Evolutionary conservation across 495 filamentous ascomycete genomes (phyloP).

Genomic region (Chaetomium tenue): DNA sequence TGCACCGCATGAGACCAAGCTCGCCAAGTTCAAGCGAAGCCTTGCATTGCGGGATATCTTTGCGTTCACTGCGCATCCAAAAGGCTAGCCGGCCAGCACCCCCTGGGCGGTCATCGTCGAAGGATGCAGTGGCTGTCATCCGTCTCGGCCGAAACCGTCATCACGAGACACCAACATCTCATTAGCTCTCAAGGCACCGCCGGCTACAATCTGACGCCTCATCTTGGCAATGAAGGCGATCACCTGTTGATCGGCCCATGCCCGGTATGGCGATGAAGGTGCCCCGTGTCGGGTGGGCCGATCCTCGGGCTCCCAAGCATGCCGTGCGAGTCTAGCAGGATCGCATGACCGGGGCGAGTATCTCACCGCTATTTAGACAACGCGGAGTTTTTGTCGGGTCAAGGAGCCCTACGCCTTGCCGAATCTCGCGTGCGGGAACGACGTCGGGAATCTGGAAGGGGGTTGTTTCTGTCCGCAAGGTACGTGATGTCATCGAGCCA

Average conservation of each 20-base stretch:
- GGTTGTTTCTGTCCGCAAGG: background rate
- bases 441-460: slow-evolving; percentile 5
- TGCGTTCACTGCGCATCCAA: background rate
- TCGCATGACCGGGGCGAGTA: background rate
- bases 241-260: background rate
- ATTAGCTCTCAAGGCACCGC: background rate
- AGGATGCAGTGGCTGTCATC: background rate
- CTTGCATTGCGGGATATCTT: background rate
- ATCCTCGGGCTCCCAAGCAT: slow-evolving; percentile 6
- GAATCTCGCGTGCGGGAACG: slow-evolving; percentile 5
- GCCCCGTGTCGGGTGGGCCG: background rate
- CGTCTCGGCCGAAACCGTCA: slow-evolving; percentile 6
- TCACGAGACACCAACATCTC: background rate
- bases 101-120: background rate
- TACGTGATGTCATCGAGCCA: background rate
- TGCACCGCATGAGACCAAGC: background rate
- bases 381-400: background rate
- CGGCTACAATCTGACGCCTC: slow-evolving; percentile 2
- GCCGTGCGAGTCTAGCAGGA: slow-evolving; percentile 5
- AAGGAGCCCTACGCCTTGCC: background rate
- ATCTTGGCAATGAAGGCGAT: slow-evolving; percentile 15
- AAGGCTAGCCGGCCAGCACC: background rate
- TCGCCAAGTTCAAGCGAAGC: slow-evolving; percentile 1
- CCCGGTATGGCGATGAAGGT: background rate
- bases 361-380: slow-evolving; percentile 8